phyloP scores from a whole-genome alignment of 768 basidiomycete species.

The Cystobasidium onofrii region DNA sequence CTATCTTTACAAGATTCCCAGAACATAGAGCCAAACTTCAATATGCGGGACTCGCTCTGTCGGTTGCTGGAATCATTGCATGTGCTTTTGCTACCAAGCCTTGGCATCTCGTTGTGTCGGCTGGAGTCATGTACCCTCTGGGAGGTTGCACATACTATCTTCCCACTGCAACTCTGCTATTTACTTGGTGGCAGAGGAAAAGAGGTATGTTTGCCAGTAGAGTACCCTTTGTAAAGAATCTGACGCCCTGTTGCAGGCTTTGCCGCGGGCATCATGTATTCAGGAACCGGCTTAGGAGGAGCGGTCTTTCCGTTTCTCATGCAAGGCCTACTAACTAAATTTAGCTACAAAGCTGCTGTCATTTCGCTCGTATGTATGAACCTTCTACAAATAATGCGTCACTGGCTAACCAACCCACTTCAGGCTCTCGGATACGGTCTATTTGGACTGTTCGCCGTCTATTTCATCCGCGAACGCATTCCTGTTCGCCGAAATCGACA shows the following conservation, averaged over 20 bases:
- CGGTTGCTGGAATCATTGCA: constrained; percentile 7
- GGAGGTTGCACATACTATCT: constrained; percentile 17
- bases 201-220: background rate
- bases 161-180: constrained; percentile 16
- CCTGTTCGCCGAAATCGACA: constrained; percentile 10
- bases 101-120: constrained; percentile 16
- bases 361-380: constrained; percentile 1
- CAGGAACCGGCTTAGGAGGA: constrained; percentile 22
- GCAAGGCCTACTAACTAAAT: background rate
- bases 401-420: too few relatives aligned
- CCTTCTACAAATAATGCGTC: too few relatives aligned
- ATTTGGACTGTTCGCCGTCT: constrained; percentile 6
- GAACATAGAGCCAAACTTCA: constrained; percentile 13
- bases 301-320: constrained; percentile 14
- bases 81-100: constrained; percentile 21
- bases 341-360: constrained; percentile 28
- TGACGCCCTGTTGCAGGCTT: background rate
- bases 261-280: constrained; percentile 21
- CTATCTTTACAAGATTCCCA: constrained; percentile 8
- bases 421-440: constrained; percentile 13
- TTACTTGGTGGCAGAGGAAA: constrained; percentile 14
- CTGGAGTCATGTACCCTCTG: constrained; percentile 17
- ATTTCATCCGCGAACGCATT: constrained; percentile 26
- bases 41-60: constrained; percentile 19
- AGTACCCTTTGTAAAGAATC: background rate